phyloP scores from a whole-genome alignment of 345 rosid genomes.

The Populus davidiana region DNA sequence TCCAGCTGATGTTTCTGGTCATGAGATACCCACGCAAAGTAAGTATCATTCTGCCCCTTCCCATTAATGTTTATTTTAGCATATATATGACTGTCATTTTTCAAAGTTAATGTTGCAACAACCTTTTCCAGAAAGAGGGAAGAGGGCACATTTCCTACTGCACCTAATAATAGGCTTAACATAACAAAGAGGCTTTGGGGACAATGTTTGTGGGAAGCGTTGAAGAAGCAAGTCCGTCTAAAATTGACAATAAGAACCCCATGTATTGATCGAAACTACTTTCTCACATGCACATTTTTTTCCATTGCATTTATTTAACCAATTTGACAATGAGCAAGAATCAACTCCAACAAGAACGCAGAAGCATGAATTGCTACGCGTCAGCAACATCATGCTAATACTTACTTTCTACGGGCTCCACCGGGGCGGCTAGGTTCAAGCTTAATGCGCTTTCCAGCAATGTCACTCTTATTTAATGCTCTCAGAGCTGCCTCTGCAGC shows the following conservation, averaged over 20 bases:
- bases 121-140: neutral
- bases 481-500: constrained; percentile 88
- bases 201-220: neutral
- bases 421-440: constrained; percentile 99
- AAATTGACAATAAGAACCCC: neutral
- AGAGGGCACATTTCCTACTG: neutral
- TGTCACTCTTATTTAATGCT: constrained; percentile 82
- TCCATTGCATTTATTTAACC: neutral
- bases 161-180: neutral
- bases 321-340: neutral
- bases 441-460: constrained; percentile 95
- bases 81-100: neutral
- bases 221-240: neutral
- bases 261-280: neutral
- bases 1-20: neutral
- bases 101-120: neutral
- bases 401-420: constrained; percentile 83
- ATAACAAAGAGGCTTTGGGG: neutral
- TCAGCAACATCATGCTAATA: constrained; percentile 5
- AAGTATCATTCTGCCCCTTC: neutral
- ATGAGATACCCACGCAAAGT: neutral
- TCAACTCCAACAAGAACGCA: neutral
- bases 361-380: neutral
- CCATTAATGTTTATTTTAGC: neutral
- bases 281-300: neutral